A percentile compares a stretch with the other conserved stretches of the same genome.
phyloP scores from a whole-genome alignment of 1,284 basidiomycete genomes.

The Ceratobasidium sp. region DNA sequence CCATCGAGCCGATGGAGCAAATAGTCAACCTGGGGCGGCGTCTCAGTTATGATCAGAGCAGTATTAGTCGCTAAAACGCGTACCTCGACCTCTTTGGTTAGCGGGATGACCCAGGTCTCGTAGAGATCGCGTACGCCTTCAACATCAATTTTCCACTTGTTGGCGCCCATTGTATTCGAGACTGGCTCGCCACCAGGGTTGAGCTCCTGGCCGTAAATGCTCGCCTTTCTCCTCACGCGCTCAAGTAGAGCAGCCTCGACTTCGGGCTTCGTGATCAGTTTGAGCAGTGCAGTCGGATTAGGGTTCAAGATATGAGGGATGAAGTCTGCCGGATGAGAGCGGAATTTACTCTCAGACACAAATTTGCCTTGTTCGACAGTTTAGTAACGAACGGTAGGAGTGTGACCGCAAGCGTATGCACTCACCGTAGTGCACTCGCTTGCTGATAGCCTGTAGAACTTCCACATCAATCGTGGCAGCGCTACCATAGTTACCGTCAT shows the following conservation, averaged over 20 bases:
- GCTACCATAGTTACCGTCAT: conserved; percentile 98
- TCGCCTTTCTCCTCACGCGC: conserved; percentile 88
- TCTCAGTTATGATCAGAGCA: conserved; percentile 9
- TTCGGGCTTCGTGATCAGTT: conserved; percentile 93
- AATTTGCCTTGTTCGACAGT: conserved; percentile 83
- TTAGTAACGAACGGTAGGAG: not conserved
- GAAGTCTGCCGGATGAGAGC: conserved; percentile 81
- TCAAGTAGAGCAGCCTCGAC: conserved; percentile 89
- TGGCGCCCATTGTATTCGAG: conserved; percentile 35
- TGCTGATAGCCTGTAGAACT: conserved; percentile 89
- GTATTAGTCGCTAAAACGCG: conserved; percentile 48
- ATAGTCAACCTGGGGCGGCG: conserved; percentile 79
- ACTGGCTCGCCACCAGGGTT: conserved; percentile 69
- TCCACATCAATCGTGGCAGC: conserved; percentile 94
- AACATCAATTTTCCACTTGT: conserved; percentile 80
- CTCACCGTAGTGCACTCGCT: conserved; percentile 96
- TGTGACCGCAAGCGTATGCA: conserved; percentile 42
- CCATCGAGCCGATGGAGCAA: conserved; percentile 84
- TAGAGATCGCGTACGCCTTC: conserved; percentile 93
- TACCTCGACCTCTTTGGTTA: conserved; percentile 99
- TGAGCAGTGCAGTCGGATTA: conserved; percentile 77
- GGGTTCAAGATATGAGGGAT: conserved; percentile 86
- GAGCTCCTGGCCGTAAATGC: conserved; percentile 91
- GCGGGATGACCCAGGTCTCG: conserved; percentile 91
- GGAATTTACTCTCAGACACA: conserved; percentile 96